phyloP scores from a whole-genome alignment of 345 rosid species.

The Pistacia atlantica region DNA sequence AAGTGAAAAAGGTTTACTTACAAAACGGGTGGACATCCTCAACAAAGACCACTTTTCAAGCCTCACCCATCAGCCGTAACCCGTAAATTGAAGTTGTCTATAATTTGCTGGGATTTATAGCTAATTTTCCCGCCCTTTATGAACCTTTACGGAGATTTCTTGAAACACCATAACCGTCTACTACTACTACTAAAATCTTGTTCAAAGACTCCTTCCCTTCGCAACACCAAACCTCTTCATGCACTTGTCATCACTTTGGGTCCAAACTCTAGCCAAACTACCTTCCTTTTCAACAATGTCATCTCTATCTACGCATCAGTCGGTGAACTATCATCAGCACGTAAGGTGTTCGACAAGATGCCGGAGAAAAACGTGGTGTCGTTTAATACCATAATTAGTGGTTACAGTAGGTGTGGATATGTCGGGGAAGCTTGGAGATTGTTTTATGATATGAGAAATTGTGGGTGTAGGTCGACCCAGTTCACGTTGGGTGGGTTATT shows the following conservation, averaged over 20 bases:
- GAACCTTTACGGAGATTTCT: slow-evolving; percentile 45
- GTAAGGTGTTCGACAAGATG: slow-evolving; percentile 69
- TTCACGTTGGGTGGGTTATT: slow-evolving; percentile 59
- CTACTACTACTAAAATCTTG: slow-evolving; percentile 51
- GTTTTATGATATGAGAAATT: slow-evolving; percentile 51
- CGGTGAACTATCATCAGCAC: slow-evolving; percentile 43
- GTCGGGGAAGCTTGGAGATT: slow-evolving; percentile 44
- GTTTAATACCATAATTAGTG: slow-evolving; percentile 55
- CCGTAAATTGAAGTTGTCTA: too few relatives aligned
- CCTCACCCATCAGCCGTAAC: too few relatives aligned
- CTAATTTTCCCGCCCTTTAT: slow-evolving; percentile 31
- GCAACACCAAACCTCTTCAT: slow-evolving; percentile 58
- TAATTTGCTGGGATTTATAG: too few relatives aligned
- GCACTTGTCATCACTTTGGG: slow-evolving; percentile 62
- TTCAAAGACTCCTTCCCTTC: slow-evolving; percentile 47
- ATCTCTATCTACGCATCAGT: slow-evolving; percentile 34
- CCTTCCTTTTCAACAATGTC: slow-evolving; percentile 63
- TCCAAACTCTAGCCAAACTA: slow-evolving; percentile 42
- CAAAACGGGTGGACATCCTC: too few relatives aligned
- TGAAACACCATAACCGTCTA: slow-evolving; percentile 44
- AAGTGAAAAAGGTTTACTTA: too few relatives aligned
- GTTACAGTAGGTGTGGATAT: slow-evolving; percentile 40
- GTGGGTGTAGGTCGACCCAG: slow-evolving; percentile 54
- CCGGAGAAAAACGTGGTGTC: slow-evolving; percentile 58
- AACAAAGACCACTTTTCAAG: too few relatives aligned